phyloP scores from a whole-genome alignment of 495 filamentous ascomycete genomes.

The Saxophila tyrrhenica region DNA sequence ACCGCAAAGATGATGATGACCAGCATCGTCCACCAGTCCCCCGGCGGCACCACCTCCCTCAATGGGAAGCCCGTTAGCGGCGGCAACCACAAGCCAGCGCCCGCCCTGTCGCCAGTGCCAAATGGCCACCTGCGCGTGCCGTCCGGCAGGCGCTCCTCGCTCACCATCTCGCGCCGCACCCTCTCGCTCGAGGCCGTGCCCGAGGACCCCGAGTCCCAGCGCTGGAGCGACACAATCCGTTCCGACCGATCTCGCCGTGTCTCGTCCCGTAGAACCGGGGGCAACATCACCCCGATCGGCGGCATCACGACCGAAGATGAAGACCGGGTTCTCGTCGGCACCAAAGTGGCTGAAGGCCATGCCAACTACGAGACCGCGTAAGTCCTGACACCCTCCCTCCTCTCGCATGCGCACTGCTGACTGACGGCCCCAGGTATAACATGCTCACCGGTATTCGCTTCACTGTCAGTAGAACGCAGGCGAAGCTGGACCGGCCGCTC shows the following conservation, averaged over 20 bases:
- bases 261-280: slow-evolving; percentile 51
- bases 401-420: background rate
- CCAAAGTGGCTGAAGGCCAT: slow-evolving; percentile 94
- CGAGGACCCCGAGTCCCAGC: slow-evolving; percentile 78
- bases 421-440: slow-evolving; percentile 43
- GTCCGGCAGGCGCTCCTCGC: background rate
- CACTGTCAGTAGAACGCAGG: slow-evolving; percentile 89
- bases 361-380: slow-evolving; percentile 94
- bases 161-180: slow-evolving; percentile 1
- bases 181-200: slow-evolving; percentile 68
- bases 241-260: slow-evolving; percentile 75
- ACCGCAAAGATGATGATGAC: background rate
- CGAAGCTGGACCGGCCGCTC: slow-evolving; percentile 82
- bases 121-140: background rate
- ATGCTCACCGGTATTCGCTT: slow-evolving; percentile 99
- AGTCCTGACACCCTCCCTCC: background rate
- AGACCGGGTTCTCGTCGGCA: slow-evolving; percentile 84
- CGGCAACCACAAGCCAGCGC: background rate
- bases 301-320: slow-evolving; percentile 81
- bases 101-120: background rate
- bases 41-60: background rate
- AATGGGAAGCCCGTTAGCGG: background rate
- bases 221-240: slow-evolving; percentile 93
- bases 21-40: background rate
- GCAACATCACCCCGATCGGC: slow-evolving; percentile 66